A percentile compares a stretch with the other conserved stretches of the same genome.
Evolutionary conservation across 176 grass and related monocot genomes (phyloP).

Genomic region (Juncus inflexus): DNA sequence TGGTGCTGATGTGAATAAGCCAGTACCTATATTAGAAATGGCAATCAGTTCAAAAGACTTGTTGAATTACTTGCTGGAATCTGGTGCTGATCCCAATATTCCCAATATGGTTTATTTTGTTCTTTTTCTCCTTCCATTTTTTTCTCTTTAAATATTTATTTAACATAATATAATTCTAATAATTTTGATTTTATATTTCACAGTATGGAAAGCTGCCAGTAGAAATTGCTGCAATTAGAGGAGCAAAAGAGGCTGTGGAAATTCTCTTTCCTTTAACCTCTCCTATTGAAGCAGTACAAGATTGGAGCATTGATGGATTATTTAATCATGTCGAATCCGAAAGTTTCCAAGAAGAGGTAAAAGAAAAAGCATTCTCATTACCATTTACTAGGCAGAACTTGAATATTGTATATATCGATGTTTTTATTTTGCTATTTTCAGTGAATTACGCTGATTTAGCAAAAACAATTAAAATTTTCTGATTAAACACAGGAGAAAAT

Average conservation of each 20-base stretch:
- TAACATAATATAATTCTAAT: background rate
- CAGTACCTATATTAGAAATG: conserved; percentile 2
- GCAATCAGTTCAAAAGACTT: conserved; percentile 15
- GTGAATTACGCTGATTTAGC: background rate
- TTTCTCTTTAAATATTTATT: background rate
- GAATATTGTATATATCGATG: background rate
- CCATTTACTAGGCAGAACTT: no score
- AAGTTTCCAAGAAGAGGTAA: conserved; percentile 11
- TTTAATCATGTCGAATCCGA: conserved; percentile 19
- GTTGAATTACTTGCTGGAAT: conserved; percentile 13
- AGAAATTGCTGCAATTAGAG: conserved; percentile 9
- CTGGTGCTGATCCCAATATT: conserved; percentile 20
- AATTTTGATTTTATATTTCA: background rate
- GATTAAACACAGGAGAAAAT: conserved; percentile 4
- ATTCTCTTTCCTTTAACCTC: conserved; percentile 18
- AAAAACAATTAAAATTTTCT: background rate
- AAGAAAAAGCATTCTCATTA: background rate
- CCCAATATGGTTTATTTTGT: conserved; percentile 15
- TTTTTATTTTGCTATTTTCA: background rate
- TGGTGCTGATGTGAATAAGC: conserved; percentile 21
- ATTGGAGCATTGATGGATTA: conserved; percentile 23
- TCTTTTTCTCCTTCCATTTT: background rate
- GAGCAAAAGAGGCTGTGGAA: conserved; percentile 16
- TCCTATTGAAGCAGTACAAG: conserved; percentile 2
- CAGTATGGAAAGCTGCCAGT: conserved; percentile 20